Base-by-base conservation (phyloP, 2,329 filamentous ascomycete genomes). In the Dactylellina drechsleri region DNA sequence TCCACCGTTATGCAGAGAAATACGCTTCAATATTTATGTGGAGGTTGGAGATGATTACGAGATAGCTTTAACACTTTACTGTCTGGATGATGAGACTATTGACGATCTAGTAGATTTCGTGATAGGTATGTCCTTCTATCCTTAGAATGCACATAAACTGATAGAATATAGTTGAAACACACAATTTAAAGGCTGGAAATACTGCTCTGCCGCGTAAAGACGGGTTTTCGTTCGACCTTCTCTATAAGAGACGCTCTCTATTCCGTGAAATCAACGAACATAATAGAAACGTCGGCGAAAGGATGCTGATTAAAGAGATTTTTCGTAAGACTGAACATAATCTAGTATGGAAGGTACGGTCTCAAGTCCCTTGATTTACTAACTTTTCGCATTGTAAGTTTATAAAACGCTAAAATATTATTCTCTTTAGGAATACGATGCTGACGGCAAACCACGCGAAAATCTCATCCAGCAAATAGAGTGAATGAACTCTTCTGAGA, bases 221-320 rank as follows among this genome's bases (percentile, higher is more conserved):
- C 10, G 54, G 54, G 3, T 58, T 58, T n/a, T 15, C 54, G 4
- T 58, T 58, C 31, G 54, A 58, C 43, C 28, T 58, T 18, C 54
- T 41, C 2, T 23, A 58, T 26, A 43, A 58, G 3, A 12, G 36
- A 6, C n/a, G 40, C 10, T 58, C 54, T 2, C 15, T 58, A 23
- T 15, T 41, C 8, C 8, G 40, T 1, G 18, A 20, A 23, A n/a
- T 45, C 8, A 58, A 58, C 31, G 54, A 58, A 20, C 7, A 12
- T 15, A 58, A 58, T 23, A 43, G 31, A 43, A 13, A 52, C 3
- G 16, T 26, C n/a, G 54, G 40, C 13, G 23, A 20, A 13, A 41
- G 40, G 41, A 58, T 52, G 52, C 13, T 54, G 12, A 13, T 54
- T 20, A 8, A n/a, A n/a, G 52, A 54, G 52, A 13, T 54, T 3